These are phyloP conservation scores for Keqinozyma sinolaborantium DNA, from an alignment of 1,139 yeast species.

Conservation along the genomic window DNA sequence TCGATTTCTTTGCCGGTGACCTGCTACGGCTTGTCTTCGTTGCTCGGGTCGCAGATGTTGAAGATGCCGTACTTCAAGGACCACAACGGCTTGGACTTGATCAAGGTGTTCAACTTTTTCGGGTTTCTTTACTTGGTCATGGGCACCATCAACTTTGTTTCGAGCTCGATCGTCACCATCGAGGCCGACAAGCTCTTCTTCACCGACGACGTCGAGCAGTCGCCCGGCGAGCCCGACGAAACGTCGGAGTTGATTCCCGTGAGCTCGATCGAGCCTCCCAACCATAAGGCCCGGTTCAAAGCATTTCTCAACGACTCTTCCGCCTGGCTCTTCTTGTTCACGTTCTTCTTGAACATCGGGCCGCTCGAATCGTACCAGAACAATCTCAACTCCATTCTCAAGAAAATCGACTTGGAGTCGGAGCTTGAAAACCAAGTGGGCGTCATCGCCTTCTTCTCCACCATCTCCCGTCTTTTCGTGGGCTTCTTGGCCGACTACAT, in stretches of 20 bases:
- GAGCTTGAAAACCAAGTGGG: conserved; percentile 52
- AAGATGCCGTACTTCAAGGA: conserved; percentile 34
- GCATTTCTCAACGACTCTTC: conserved; percentile 59
- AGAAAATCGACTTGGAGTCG: conserved; percentile 26
- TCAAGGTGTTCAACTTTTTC: conserved; percentile 55
- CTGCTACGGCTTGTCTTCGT: conserved; percentile 77
- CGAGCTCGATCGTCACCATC: conserved; percentile 62
- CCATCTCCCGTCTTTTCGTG: conserved; percentile 48
- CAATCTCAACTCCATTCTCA: conserved; percentile 69
- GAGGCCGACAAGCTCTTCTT: conserved; percentile 27
- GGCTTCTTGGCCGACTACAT: conserved; percentile 67
- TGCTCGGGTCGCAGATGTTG: conserved; percentile 57
- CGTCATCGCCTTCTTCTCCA: conserved; percentile 37
- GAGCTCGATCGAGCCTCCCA: conserved; percentile 33
- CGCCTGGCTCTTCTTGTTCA: conserved; percentile 59
- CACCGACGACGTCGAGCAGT: conserved; percentile 38
- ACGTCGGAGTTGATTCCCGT: conserved; percentile 14
- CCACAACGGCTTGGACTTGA: conserved; percentile 38
- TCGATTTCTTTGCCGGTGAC: conserved; percentile 88
- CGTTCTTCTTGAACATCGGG: conserved; percentile 71
- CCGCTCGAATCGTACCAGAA: conserved; percentile 87
- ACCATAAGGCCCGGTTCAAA: conserved; percentile 47
- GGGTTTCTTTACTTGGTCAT: conserved; percentile 53
- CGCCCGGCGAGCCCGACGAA: conserved; percentile 21
- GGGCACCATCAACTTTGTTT: conserved; percentile 57